A percentile compares a stretch with the other conserved stretches of the same genome.
Conservation (phyloP, 305 asterid genomes). For the Solanum hybrid region DNA sequence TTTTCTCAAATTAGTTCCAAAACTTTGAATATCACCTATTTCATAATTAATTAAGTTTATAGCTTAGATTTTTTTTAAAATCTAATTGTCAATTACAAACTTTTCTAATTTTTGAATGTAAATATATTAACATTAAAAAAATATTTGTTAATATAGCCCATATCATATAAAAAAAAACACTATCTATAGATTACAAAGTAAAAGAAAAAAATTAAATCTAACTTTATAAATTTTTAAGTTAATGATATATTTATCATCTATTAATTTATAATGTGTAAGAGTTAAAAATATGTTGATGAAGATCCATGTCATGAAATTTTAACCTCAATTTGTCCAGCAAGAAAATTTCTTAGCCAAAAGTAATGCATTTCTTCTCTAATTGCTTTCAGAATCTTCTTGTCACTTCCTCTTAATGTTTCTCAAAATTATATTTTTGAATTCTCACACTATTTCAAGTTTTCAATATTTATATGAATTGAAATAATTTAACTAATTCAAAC, state of each 20-base stretch:
- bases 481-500: no score
- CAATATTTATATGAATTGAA: no score
- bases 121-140: background rate
- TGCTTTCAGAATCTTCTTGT: no score
- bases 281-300: background rate
- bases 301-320: no score
- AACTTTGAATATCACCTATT: background rate
- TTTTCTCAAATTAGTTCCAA: background rate
- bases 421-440: no score
- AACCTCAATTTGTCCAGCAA: no score
- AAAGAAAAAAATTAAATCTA: no score
- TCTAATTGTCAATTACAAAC: background rate
- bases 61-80: background rate
- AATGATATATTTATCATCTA: background rate
- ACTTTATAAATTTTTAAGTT: background rate
- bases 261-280: background rate
- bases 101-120: background rate
- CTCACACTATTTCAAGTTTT: no score
- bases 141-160: background rate
- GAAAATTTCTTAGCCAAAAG: no score
- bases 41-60: background rate
- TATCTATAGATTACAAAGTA: background rate
- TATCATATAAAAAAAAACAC: background rate
- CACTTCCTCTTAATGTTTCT: no score
- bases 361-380: no score